Evolutionary conservation across 805 yeast species (phyloP), one percentile per base, ranked within the genome.

Genomic region (Wilhelminamyces savonicus): DNA sequence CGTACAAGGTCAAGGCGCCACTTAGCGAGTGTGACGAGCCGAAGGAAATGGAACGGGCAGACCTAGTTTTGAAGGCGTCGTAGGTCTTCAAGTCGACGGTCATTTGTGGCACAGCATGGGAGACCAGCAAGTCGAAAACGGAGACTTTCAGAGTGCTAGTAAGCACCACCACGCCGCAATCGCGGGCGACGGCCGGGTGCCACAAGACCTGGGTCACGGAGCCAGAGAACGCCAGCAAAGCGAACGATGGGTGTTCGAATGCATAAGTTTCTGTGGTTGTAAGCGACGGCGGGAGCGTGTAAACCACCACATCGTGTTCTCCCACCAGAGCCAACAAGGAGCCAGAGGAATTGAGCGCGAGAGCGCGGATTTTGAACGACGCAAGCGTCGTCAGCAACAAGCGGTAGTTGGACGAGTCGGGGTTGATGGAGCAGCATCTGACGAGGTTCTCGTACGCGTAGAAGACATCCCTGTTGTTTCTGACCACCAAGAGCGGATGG

Each of bases 291-390:
- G 71, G 70, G 14, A 66, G 39, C 5, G 48, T 30, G 7, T 49
- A 40, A 4, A 66, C 55, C 5, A 44, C 39, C 4, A 69, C 31
- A 10, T 48, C 42, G 4, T 29, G 7, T 1, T 41, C 46, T 4
- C 70, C 65, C n/a, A 59, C 48, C 3, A 61, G 41, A 2, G 74
- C 76, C 28, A 74, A 34, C 4, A 65, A 47, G 0, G 64, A 54
- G 4, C 69, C 74, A 21, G 61, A 44, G 4, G 43, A 32, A 43
- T 74, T 74, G 30, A 68, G 34, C 13, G 43, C 42, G 13, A 73
- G 28, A 0, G 53, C 51, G 3, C 40, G 35, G 17, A 70, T 61
- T 13, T 46, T 48, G 33, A 56, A 58, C 7, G 28, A 24, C 9
- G 51, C 51, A 17, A 51, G 26, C 11, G 37, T 30, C 11, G 40